Evolutionary conservation across 2,329 filamentous ascomycete genomes (phyloP), one percentile per base, ranked within the genome.

Genomic region (Westerdykella ornata): DNA sequence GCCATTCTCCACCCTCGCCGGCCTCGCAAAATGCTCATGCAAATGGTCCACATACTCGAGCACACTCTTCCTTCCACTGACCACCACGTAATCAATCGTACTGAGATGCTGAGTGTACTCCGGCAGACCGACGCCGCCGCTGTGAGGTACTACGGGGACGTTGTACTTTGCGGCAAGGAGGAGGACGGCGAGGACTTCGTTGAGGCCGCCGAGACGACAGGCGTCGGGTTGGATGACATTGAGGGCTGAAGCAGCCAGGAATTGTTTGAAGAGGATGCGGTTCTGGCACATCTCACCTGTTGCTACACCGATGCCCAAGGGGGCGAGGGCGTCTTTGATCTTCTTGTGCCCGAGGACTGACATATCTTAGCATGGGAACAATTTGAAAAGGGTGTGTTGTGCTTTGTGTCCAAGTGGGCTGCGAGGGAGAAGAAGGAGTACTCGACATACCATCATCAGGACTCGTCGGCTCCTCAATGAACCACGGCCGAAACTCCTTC

Each of bases 221-320:
- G 88, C 88, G 57, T 95, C 88, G 54, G 92, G 85, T 68, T 95
- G 88, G 63, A 87, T 88, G 15, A 94, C 80, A 58, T 92, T 88
- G 54, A 94, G 86, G 46, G 88, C 86, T 38, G 84, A 84, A 2
- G 80, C 73, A 62, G 82, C 78, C 38, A 95, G 77, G 46, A 94
- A 78, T 69, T 95, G 88, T 76, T 94, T 95, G 78, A 94, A 94
- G 57, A 94, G 80, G 51, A 94, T 85, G 30, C 88, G 81, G 73
- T 94, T 95, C 72, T 94, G 88, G 71, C 87, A 92, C 87, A 94
- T 94, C 71, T 95, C 88, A 48, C 88, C 88, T 0, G 88, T 94
- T 6, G 88, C 88, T 4, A 94, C 88, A 44, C 86, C 86, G 55
- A 95, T 87, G 43, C 78, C 78, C 59, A 80, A 73, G 0, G 84